These are phyloP conservation scores for Didymella lethalis DNA, from an alignment of 2,329 filamentous ascomycete species.

Conservation along the genomic window DNA sequence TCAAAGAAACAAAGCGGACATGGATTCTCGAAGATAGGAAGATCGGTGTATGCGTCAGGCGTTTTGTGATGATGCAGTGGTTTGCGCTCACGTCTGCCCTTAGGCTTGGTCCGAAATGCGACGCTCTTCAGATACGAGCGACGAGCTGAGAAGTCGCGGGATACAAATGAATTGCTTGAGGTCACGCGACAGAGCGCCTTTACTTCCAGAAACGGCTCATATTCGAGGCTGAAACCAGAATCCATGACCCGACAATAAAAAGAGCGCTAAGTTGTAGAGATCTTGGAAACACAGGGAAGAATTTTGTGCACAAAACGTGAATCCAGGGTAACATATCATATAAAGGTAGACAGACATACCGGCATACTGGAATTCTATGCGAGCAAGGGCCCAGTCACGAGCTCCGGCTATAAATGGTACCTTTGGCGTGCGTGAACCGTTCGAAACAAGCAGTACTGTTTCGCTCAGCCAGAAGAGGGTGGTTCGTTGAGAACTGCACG, in stretches of 20 bases:
- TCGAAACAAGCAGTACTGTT: slow-evolving; percentile 15
- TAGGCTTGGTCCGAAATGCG: slow-evolving; percentile 2
- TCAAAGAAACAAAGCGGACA: slow-evolving; percentile 40
- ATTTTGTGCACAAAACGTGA: slow-evolving; percentile 3
- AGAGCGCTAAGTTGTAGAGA: too few species aligned
- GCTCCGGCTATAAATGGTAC: slow-evolving; percentile 24
- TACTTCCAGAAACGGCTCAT: slow-evolving; percentile 23
- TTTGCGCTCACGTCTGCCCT: slow-evolving; percentile 21
- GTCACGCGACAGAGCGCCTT: slow-evolving; percentile 24
- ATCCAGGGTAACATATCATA: slow-evolving; percentile 18
- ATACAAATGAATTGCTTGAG: slow-evolving; percentile 20
- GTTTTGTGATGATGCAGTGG: slow-evolving; percentile 39
- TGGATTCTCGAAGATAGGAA: slow-evolving; percentile 41
- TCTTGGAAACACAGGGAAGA: neutral
- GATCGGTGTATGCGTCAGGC: slow-evolving; percentile 30
- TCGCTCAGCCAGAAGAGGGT: slow-evolving; percentile 20
- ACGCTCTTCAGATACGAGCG: slow-evolving; percentile 15
- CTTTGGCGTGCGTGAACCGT: slow-evolving; percentile 10
- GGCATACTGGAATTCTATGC: slow-evolving; percentile 35
- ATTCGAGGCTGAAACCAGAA: slow-evolving; percentile 15
- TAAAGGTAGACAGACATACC: slow-evolving; percentile 32
- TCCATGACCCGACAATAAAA: slow-evolving; percentile 22
- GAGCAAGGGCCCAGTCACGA: slow-evolving; percentile 11
- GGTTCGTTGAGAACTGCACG: slow-evolving; percentile 11
- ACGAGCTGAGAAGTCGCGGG: slow-evolving; percentile 13